These are phyloP conservation scores for Apiosordaria backusii DNA, from an alignment of 495 filamentous ascomycete species.

Conservation along the genomic window DNA sequence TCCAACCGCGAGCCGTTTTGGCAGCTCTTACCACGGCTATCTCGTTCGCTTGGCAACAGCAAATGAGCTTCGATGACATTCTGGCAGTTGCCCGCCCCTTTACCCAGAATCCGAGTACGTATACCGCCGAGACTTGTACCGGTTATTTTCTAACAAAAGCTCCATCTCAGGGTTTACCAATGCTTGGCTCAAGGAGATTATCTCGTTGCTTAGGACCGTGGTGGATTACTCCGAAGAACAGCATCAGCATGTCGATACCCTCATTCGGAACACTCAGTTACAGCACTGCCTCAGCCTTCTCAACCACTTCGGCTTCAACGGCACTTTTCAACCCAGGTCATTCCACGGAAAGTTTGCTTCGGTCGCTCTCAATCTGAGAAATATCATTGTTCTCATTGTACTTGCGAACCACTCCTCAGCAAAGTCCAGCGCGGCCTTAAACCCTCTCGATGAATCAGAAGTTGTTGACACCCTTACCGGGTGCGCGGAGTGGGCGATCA, in stretches of 20 bases:
- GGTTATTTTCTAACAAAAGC: not conserved
- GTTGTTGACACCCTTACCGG: constrained; percentile 54
- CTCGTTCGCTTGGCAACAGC: constrained; percentile 48
- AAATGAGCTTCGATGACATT: constrained; percentile 69
- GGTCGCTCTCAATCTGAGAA: constrained; percentile 66
- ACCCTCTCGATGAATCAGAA: constrained; percentile 63
- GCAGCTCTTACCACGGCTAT: constrained; percentile 38
- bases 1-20: constrained; percentile 39
- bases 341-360: constrained; percentile 70
- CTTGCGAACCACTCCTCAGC: constrained; percentile 51
- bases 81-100: constrained; percentile 60
- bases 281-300: constrained; percentile 68
- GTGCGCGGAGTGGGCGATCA: constrained; percentile 61
- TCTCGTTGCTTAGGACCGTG: constrained; percentile 60
- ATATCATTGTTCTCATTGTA: constrained; percentile 63
- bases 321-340: constrained; percentile 54
- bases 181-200: constrained; percentile 59
- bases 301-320: constrained; percentile 62
- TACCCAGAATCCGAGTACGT: constrained; percentile 36
- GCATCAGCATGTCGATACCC: constrained; percentile 55
- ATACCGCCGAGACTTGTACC: not conserved
- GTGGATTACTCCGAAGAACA: constrained; percentile 67
- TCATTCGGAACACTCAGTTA: constrained; percentile 64
- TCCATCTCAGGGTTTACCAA: constrained; percentile 42
- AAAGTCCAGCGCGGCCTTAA: constrained; percentile 38